A percentile compares a stretch with the other conserved stretches of the same genome.
These are phyloP conservation scores for Tephrocybe rancida DNA, from an alignment of 768 basidiomycete genomes.

Conservation along the genomic window DNA sequence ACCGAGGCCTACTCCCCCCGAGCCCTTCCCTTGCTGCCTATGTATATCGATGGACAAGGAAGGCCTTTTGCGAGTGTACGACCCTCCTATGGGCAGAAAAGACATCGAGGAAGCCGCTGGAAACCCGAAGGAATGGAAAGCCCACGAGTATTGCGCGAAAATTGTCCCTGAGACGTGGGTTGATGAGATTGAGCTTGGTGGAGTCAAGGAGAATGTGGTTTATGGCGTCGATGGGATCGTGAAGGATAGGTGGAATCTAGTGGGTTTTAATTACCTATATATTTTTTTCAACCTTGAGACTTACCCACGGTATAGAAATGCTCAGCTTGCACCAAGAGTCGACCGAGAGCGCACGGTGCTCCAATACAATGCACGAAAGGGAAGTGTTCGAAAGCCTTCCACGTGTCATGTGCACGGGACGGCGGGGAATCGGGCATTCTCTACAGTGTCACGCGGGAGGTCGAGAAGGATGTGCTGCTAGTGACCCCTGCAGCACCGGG, in stretches of 20 bases:
- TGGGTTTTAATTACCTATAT: constrained; percentile 39
- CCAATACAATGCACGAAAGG: constrained; percentile 94
- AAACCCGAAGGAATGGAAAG: constrained; percentile 61
- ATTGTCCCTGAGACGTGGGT: constrained; percentile 93
- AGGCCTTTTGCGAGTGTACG: constrained; percentile 66
- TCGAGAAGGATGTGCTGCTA: constrained; percentile 82
- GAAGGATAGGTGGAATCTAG: constrained; percentile 92
- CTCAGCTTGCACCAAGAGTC: constrained; percentile 73
- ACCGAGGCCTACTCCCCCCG: constrained; percentile 57
- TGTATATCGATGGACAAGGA: constrained; percentile 56
- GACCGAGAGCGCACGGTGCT: constrained; percentile 70
- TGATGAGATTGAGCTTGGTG: constrained; percentile 59
- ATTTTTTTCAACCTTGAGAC: neutral
- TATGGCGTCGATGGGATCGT: constrained; percentile 89
- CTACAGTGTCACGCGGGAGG: constrained; percentile 64
- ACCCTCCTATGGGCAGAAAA: constrained; percentile 60
- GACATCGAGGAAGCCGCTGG: constrained; percentile 52
- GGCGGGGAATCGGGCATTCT: constrained; percentile 54
- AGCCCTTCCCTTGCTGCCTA: constrained; percentile 68
- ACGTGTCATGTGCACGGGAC: constrained; percentile 84
- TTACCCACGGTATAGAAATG: constrained; percentile 70
- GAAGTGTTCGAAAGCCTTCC: constrained; percentile 92
- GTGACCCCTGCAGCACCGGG: constrained; percentile 39
- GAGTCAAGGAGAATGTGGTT: constrained; percentile 55
- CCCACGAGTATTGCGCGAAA: constrained; percentile 79